phyloP scores from a whole-genome alignment of 1,284 basidiomycete genomes.

The Sanghuangporus weigelae region DNA sequence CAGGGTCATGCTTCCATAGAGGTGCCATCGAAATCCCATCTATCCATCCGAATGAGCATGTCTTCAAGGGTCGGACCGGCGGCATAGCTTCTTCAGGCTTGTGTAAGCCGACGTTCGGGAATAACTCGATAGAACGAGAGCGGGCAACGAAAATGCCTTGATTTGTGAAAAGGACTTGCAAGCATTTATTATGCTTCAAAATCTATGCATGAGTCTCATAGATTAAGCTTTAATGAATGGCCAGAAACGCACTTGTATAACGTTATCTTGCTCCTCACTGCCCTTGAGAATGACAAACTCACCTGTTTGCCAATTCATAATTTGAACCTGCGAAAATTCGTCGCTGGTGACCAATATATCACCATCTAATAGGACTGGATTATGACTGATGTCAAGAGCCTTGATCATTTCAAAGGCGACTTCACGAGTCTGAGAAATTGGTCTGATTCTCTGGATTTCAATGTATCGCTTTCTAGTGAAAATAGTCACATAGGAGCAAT shows the following conservation, averaged over 20 bases:
- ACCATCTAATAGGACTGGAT: conserved; percentile 26
- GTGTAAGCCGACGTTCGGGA: conserved; percentile 36
- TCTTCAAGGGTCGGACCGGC: conserved; percentile 31
- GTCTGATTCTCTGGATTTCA: conserved; percentile 5
- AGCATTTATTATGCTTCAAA: conserved; percentile 38
- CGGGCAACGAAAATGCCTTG: conserved; percentile 49
- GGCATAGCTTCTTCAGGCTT: conserved; percentile 16
- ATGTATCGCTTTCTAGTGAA: conserved; percentile 18
- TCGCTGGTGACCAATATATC: conserved; percentile 49
- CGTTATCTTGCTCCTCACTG: conserved; percentile 27
- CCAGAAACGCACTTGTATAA: conserved; percentile 11
- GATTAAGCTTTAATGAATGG: conserved; percentile 2
- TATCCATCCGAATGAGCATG: conserved; percentile 57
- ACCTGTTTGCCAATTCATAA: conserved; percentile 48
- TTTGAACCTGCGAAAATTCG: conserved; percentile 40
- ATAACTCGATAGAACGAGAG: conserved; percentile 51
- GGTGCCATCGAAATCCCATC: conserved; percentile 40
- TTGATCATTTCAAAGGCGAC: conserved; percentile 3
- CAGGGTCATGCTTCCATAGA: conserved; percentile 2
- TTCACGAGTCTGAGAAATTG: conserved; percentile 22
- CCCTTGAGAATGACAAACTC: conserved; percentile 42
- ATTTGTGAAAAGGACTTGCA: conserved; percentile 45
- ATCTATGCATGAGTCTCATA: conserved; percentile 8
- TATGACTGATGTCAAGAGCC: conserved; percentile 27
- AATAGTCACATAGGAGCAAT: conserved; percentile 17